Conservation (phyloP, 2,329 filamentous ascomycete genomes). For the Ceratocystis huliohia region DNA sequence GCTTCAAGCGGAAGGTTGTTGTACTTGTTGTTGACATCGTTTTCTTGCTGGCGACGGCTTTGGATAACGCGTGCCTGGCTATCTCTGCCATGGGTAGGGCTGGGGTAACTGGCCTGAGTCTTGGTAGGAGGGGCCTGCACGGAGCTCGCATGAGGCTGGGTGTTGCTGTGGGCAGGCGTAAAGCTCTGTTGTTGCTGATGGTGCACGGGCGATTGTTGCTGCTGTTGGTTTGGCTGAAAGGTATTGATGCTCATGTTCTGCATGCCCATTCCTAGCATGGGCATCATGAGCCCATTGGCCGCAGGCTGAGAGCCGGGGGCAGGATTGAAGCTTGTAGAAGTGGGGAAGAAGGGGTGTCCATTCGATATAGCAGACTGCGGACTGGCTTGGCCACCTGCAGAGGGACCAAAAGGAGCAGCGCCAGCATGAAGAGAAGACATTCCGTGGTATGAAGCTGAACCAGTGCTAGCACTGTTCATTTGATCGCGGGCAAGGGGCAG, state of each 20-base stretch:
- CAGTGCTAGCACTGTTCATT: not conserved
- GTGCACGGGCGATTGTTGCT: slow-evolving; percentile 22
- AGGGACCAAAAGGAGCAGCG: slow-evolving; percentile 65
- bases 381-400: slow-evolving; percentile 25
- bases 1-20: slow-evolving; percentile 71
- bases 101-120: slow-evolving; percentile 11
- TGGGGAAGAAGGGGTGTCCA: slow-evolving; percentile 28
- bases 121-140: slow-evolving; percentile 7
- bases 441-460: slow-evolving; percentile 26
- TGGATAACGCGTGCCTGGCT: slow-evolving; percentile 65
- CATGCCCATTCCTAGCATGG: slow-evolving; percentile 56
- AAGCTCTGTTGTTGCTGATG: slow-evolving; percentile 14
- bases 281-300: slow-evolving; percentile 29
- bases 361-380: slow-evolving; percentile 22
- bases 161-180: not conserved
- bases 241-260: slow-evolving; percentile 33
- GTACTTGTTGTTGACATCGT: slow-evolving; percentile 67
- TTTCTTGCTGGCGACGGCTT: slow-evolving; percentile 60
- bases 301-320: slow-evolving; percentile 23
- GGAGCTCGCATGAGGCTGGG: not conserved
- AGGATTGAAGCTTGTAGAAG: slow-evolving; percentile 25
- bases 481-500: slow-evolving; percentile 12
- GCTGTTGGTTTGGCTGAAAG: slow-evolving; percentile 26
- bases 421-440: slow-evolving; percentile 52
- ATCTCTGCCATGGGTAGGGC: slow-evolving; percentile 46